Evolutionary conservation across 2,329 filamentous ascomycete species (phyloP).

Genomic region (Aspergillus oerlinghausenensis): DNA sequence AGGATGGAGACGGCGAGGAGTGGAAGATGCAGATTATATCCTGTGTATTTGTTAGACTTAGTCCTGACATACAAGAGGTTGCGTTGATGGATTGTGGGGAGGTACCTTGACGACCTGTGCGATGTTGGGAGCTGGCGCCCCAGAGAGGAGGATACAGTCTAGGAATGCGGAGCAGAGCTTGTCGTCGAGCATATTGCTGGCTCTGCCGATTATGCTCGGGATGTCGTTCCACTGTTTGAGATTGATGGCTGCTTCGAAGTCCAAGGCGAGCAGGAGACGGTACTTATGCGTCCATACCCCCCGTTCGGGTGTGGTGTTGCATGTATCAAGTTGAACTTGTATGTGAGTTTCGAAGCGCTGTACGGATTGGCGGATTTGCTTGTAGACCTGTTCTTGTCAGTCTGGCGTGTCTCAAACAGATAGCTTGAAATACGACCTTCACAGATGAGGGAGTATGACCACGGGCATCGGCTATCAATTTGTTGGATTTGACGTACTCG

Average conservation of each 20-base stretch:
- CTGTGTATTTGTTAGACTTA: slow-evolving; percentile 36
- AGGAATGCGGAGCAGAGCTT: slow-evolving; percentile 61
- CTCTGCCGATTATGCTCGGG: slow-evolving; percentile 52
- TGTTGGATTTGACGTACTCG: slow-evolving; percentile 58
- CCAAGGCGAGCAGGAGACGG: slow-evolving; percentile 65
- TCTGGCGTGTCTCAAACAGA: background rate
- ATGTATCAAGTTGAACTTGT: slow-evolving; percentile 33
- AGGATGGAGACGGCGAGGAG: slow-evolving; percentile 49
- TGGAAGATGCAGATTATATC: slow-evolving; percentile 66
- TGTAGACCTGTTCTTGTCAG: slow-evolving; percentile 46
- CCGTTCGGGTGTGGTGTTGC: slow-evolving; percentile 42
- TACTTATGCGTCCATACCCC: slow-evolving; percentile 59
- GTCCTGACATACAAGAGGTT: background rate
- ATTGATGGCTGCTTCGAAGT: slow-evolving; percentile 69
- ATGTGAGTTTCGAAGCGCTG: slow-evolving; percentile 51
- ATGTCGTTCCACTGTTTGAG: slow-evolving; percentile 66
- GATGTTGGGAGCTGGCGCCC: slow-evolving; percentile 37
- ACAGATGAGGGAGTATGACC: slow-evolving; percentile 36
- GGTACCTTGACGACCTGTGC: slow-evolving; percentile 41
- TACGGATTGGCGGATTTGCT: slow-evolving; percentile 57
- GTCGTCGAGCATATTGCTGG: slow-evolving; percentile 21
- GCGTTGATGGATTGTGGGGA: slow-evolving; percentile 4
- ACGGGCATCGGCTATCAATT: slow-evolving; percentile 46
- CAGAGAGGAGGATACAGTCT: slow-evolving; percentile 57
- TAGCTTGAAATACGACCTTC: slow-evolving; percentile 26